Conservation (phyloP, 192 early-diverging fungal species). For the Linnemannia schmuckeri region DNA sequence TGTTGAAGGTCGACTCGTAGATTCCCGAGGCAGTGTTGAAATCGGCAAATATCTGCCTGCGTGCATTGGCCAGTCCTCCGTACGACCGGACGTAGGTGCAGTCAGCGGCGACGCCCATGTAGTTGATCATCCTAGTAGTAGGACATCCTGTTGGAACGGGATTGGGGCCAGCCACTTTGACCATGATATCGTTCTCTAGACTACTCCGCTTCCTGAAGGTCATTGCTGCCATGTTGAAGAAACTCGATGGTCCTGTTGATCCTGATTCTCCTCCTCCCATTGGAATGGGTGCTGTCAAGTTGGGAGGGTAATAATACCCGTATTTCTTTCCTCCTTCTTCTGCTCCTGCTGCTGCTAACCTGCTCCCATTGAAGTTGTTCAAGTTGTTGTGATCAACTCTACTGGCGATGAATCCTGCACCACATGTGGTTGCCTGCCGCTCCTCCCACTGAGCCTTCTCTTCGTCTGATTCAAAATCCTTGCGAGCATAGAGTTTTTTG, state of each 20-base stretch:
- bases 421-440: not conserved
- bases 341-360: not conserved
- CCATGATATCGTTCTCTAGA: conserved; percentile 6
- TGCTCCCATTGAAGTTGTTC: not conserved
- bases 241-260: not conserved
- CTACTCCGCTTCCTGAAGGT: conserved; percentile 10
- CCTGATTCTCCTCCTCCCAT: not conserved
- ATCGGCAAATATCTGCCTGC: conserved; percentile 81
- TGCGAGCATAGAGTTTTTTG: not conserved
- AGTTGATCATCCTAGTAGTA: conserved; percentile 26
- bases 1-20: conserved; percentile 88
- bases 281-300: conserved; percentile 1
- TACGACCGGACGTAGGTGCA: conserved; percentile 61
- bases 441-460: not conserved
- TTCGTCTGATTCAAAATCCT: not conserved
- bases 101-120: conserved; percentile 44
- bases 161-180: conserved; percentile 13
- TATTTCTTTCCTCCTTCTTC: not conserved
- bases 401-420: not conserved
- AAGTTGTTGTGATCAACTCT: not conserved
- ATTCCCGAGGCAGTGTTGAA: conserved; percentile 87
- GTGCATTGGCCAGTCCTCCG: conserved; percentile 66
- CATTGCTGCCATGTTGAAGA: conserved; percentile 1
- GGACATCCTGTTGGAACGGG: conserved; percentile 40
- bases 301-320: conserved; percentile 31